A percentile compares a stretch with the other conserved stretches of the same genome.
phyloP scores from a whole-genome alignment of 2,329 filamentous ascomycete genomes.

The Falciphora oryzae region DNA sequence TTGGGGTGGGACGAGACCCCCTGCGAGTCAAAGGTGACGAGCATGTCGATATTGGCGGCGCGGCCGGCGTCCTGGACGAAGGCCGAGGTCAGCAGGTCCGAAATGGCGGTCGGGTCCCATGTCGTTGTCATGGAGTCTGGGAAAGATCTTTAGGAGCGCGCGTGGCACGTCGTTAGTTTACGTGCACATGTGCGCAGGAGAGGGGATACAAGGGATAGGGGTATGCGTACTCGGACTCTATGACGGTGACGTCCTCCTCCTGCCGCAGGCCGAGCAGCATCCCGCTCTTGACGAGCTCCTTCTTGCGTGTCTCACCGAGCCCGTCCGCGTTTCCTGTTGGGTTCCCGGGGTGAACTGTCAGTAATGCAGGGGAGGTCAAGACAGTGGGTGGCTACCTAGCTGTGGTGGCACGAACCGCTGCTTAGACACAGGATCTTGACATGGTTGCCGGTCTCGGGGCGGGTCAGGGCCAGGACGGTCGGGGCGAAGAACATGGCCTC shows the following conservation, averaged over 20 bases:
- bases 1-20: constrained; percentile 90
- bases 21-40: constrained; percentile 82
- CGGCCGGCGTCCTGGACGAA: constrained; percentile 64
- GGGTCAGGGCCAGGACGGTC: constrained; percentile 75
- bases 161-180: neutral
- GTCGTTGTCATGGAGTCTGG: constrained; percentile 79
- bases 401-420: constrained; percentile 50
- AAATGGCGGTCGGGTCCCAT: constrained; percentile 69
- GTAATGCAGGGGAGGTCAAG: neutral
- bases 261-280: constrained; percentile 66
- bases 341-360: neutral
- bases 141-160: constrained; percentile 48
- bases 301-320: constrained; percentile 73
- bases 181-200: no score
- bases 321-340: constrained; percentile 72
- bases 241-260: constrained; percentile 76
- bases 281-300: constrained; percentile 78
- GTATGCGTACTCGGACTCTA: constrained; percentile 61
- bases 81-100: constrained; percentile 61
- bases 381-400: neutral
- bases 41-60: constrained; percentile 61
- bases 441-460: constrained; percentile 76
- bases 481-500: constrained; percentile 99
- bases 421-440: constrained; percentile 92
- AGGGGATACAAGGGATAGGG: neutral